Evolutionary conservation across 2,329 filamentous ascomycete genomes (phyloP).

Genomic region (Lasiodiplodia citricola): DNA sequence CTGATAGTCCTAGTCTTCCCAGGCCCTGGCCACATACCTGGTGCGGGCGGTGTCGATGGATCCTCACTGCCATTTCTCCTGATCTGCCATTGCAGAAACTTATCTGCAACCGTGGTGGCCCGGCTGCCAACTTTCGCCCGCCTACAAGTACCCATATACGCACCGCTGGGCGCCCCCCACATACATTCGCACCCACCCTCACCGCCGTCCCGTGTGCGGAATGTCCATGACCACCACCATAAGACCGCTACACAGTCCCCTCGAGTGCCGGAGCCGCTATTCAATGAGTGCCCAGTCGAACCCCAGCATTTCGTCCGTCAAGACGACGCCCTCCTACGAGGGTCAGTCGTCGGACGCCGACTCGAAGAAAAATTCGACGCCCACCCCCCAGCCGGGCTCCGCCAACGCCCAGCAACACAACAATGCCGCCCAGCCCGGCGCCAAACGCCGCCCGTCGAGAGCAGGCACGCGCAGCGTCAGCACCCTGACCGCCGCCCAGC

Average conservation of each 20-base stretch:
- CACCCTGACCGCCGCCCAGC: constrained; percentile 61
- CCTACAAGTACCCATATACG: constrained; percentile 24
- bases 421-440: constrained; percentile 33
- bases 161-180: constrained; percentile 24
- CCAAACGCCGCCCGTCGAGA: constrained; percentile 57
- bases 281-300: constrained; percentile 41
- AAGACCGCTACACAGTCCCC: constrained; percentile 26
- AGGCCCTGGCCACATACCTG: constrained; percentile 22
- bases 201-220: constrained; percentile 27
- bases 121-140: constrained; percentile 24
- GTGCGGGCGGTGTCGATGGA: constrained; percentile 21
- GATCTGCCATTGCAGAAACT: constrained; percentile 27
- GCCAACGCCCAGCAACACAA: constrained; percentile 12
- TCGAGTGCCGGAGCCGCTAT: constrained; percentile 43
- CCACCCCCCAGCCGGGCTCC: constrained; percentile 28
- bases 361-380: constrained; percentile 38
- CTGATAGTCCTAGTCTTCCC: constrained; percentile 26
- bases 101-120: constrained; percentile 25
- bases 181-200: constrained; percentile 17
- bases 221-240: constrained; percentile 27
- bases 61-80: constrained; percentile 26
- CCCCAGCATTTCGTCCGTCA: constrained; percentile 43
- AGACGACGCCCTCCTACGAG: constrained; percentile 44
- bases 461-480: constrained; percentile 63
- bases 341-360: constrained; percentile 47